phyloP scores from a whole-genome alignment of 495 filamentous ascomycete species.

The Penicillium pancosmium region DNA sequence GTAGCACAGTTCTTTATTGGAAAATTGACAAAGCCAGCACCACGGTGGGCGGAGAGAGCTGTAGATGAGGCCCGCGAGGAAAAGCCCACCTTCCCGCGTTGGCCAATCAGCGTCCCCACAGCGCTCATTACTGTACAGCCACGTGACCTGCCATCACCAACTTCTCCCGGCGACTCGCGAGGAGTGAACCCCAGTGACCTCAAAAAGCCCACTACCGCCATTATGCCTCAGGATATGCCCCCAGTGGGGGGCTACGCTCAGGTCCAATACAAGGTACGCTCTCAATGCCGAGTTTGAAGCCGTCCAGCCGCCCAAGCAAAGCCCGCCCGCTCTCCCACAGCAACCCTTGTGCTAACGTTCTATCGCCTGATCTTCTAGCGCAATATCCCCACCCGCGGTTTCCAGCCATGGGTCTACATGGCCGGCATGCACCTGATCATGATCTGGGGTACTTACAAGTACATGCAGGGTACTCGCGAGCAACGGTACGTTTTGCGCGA shows the following conservation, averaged over 20 bases:
- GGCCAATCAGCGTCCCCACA: slow-evolving; percentile 35
- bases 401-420: slow-evolving; percentile 79
- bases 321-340: not conserved
- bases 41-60: not conserved
- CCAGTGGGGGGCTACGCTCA: slow-evolving; percentile 90
- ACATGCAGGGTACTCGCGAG: slow-evolving; percentile 77
- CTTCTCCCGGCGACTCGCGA: slow-evolving; percentile 38
- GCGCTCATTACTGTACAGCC: slow-evolving; percentile 39
- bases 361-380: slow-evolving; percentile 56
- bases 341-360: slow-evolving; percentile 11
- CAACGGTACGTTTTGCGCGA: slow-evolving; percentile 67
- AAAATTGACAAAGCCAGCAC: not conserved
- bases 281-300: slow-evolving; percentile 15
- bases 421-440: slow-evolving; percentile 72
- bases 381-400: slow-evolving; percentile 89
- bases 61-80: slow-evolving; percentile 24
- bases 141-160: slow-evolving; percentile 43
- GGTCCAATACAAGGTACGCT: slow-evolving; percentile 89
- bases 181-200: slow-evolving; percentile 19
- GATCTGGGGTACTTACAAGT: slow-evolving; percentile 85
- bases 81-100: slow-evolving; percentile 20
- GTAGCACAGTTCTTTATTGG: not conserved
- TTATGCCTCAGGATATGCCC: slow-evolving; percentile 81
- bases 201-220: slow-evolving; percentile 32
- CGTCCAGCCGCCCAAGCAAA: not conserved